Conservation (phyloP, 192 early-diverging fungal genomes). For the Coemansia sp. region DNA sequence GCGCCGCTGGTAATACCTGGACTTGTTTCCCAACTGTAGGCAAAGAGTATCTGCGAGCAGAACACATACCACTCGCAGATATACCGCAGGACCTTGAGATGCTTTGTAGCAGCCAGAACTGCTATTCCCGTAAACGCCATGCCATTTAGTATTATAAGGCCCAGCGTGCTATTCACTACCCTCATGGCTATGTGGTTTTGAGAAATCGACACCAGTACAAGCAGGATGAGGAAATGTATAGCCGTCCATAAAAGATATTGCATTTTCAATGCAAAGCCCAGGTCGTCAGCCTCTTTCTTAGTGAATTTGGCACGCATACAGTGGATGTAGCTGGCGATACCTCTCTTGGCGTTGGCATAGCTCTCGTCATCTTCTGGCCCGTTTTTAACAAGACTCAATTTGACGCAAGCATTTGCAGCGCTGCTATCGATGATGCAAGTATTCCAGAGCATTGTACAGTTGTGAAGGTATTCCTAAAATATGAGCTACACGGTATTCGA, state of each 20-base stretch:
- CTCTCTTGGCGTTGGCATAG: neutral
- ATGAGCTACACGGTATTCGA: neutral
- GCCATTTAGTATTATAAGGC: neutral
- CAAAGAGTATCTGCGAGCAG: neutral
- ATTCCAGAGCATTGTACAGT: neutral
- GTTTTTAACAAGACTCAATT: neutral
- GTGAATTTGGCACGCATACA: neutral
- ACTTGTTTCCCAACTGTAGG: neutral
- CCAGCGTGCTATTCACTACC: neutral
- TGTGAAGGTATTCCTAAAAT: neutral
- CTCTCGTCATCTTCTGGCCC: neutral
- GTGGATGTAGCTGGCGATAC: neutral
- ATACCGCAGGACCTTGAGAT: neutral
- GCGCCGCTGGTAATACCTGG: neutral
- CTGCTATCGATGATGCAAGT: neutral
- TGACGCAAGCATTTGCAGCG: neutral
- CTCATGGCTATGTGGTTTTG: neutral
- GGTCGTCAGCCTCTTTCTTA: neutral
- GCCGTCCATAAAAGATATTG: neutral
- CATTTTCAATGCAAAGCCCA: neutral
- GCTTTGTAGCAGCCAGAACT: neutral
- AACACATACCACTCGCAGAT: neutral
- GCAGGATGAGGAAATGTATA: neutral
- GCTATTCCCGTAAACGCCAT: neutral
- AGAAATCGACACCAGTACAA: neutral